Evolutionary conservation across 495 filamentous ascomycete genomes (phyloP), one percentile per base, ranked within the genome.

Genomic region (Penicilliopsis zonata): DNA sequence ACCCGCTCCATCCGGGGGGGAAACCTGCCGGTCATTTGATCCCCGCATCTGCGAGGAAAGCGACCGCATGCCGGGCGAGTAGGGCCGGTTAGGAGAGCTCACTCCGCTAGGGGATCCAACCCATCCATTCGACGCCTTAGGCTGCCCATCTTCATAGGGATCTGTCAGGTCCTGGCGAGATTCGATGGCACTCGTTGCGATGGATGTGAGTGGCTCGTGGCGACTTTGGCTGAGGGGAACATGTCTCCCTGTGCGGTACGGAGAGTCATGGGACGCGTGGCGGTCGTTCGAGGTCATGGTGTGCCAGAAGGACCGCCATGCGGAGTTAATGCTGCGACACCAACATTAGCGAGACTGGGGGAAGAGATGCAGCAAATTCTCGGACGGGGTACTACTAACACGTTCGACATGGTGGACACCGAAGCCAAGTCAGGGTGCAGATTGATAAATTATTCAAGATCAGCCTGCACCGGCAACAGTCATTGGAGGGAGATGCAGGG

Each of bases 281-380:
- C 76, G 67, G 50, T 81, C 64, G 60, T 72, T 55, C 47, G 68
- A 70, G 58, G 86, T 94, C 85, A 95, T 90, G 33, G 85, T 80
- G 69, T 96, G 88, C 88, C 88, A 95, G 60, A 94, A 85, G 41
- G 80, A 82, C 43, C 74, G 72, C 58, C 82, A 75, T 56, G 71
- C 61, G 32, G 64, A 63, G 34, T 68, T 66, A 40, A 87, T 47
- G 38, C 78, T 81, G 35, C 33, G 28, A 35, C 29, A 42, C 26
- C 19, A 28, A 28, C 26, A 12, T 24, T 15, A 5, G 33, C 5
- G 10, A 16, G n/a, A 23, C 12, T 23, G 5, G 10, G 20, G 13
- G 36, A 15, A 30, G 28, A 17, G 5, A 5, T 30, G 13, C 3
- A 18, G 7, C n/a, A n/a, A n/a, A n/a, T n/a, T n/a, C n/a, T n/a